Conservation (phyloP, 805 yeast genomes). For the Candida endomychidarum region DNA sequence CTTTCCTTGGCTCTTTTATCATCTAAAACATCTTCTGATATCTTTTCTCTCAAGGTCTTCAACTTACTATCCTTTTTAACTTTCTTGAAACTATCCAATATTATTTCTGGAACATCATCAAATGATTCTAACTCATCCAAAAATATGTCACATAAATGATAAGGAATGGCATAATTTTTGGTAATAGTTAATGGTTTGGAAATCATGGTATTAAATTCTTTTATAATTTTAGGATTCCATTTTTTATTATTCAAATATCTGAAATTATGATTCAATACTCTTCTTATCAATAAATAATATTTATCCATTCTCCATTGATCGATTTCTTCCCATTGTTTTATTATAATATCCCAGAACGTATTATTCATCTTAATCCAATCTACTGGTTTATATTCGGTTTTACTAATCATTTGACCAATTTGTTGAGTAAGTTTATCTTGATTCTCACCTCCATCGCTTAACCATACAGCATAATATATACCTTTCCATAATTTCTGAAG, state of each 20-base stretch:
- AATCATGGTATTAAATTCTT: constrained; percentile 44
- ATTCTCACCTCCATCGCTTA: constrained; percentile 87
- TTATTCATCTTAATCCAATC: constrained; percentile 46
- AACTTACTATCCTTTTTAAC: constrained; percentile 49
- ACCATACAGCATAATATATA: constrained; percentile 95
- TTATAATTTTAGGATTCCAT: constrained; percentile 55
- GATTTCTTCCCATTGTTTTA: constrained; percentile 78
- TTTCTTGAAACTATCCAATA: constrained; percentile 56
- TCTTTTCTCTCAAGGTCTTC: constrained; percentile 65
- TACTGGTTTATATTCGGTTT: constrained; percentile 32
- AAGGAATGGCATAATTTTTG: constrained; percentile 66
- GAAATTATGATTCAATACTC: constrained; percentile 66
- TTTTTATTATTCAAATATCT: constrained; percentile 49
- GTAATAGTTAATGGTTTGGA: constrained; percentile 57
- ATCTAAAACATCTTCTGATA: constrained; percentile 61
- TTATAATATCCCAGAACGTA: constrained; percentile 80
- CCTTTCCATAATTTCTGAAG: constrained; percentile 93
- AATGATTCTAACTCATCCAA: constrained; percentile 80
- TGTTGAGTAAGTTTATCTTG: constrained; percentile 81
- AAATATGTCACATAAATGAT: constrained; percentile 81
- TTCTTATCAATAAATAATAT: constrained; percentile 76
- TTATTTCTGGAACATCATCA: constrained; percentile 47
- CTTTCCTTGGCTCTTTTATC: constrained; percentile 66
- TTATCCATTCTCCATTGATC: constrained; percentile 90
- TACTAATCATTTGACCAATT: constrained; percentile 58